Evolutionary conservation across 2,329 filamentous ascomycete species (phyloP), one percentile per base, ranked within the genome.

Genomic region (Diaporthe amygdali): DNA sequence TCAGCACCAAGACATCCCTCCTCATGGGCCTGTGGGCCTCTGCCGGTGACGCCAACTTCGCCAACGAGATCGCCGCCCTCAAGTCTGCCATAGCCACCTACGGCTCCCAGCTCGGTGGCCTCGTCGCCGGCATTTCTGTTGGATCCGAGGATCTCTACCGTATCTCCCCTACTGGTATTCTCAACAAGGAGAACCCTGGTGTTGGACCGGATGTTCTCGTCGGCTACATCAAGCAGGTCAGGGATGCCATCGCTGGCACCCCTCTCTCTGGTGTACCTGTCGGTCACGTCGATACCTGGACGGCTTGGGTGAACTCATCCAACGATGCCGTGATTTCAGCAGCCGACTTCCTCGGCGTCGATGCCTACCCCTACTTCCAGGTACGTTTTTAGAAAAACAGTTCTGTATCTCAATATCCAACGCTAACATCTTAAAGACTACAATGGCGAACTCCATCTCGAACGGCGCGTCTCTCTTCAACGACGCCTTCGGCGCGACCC

Each of bases 251-350:
- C 77, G 78, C 87, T 22, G 89, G 88, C 73, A 94, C 93, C 20
- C 79, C 83, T 55, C 83, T 93, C 22, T 83, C 86, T 39, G 82
- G 82, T 30, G 87, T 85, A 55, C 85, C 89, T 22, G 85, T 97
- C 71, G 94, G 94, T 61, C 95, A 97, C 81, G 94, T 97, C 78
- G 95, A 97, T 79, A 97, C 95, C 61, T 97, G 94, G 94, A 94
- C 92, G 37, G 90, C 89, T 56, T 95, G 91, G 87, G 90, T 90
- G 78, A 94, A 97, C 81, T 81, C 82, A 59, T 89, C 91, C 78
- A 97, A 96, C 87, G 81, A 83, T 66, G 89, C 87, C 49, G 90
- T 97, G 71, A 90, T 94, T 71, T 85, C 90, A 4, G 89, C 88
- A 46, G 83, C 87, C 73, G 94, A 97, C 84, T 97, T 90, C 87